These are phyloP conservation scores for Tolypocladium tundrense DNA, from an alignment of 2,329 filamentous ascomycete species.

Conservation along the genomic window DNA sequence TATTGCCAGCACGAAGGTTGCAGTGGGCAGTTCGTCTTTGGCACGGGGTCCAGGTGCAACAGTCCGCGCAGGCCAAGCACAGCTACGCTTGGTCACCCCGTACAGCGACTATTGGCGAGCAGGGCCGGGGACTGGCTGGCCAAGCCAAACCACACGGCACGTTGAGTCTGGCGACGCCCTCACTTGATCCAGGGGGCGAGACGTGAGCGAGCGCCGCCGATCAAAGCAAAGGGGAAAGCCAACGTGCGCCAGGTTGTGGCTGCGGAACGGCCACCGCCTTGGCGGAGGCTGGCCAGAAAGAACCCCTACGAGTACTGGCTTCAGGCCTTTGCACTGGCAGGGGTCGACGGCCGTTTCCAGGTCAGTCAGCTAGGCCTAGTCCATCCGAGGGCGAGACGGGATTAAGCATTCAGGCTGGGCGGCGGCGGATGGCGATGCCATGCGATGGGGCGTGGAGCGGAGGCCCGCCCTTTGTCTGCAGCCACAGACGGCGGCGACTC, in stretches of 20 bases:
- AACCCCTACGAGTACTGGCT: neutral
- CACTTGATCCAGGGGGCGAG: neutral
- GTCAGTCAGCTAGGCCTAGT: neutral
- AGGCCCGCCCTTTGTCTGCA: neutral
- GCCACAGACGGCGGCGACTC: neutral
- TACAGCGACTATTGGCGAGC: neutral
- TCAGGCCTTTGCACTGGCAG: neutral
- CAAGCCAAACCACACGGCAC: neutral
- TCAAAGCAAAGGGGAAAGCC: neutral
- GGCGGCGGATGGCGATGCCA: neutral
- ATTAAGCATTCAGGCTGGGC: neutral
- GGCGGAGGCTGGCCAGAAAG: neutral
- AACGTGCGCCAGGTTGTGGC: neutral
- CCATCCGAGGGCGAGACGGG: neutral
- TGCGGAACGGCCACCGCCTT: neutral
- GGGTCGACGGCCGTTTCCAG: neutral
- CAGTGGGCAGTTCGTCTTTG: neutral
- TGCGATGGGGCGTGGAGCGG: neutral
- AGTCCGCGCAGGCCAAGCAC: neutral
- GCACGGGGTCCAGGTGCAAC: neutral
- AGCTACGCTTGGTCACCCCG: neutral
- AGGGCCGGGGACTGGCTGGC: neutral
- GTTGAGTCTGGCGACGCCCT: neutral
- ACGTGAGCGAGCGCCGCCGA: neutral
- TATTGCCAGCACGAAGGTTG: neutral